phyloP scores from a whole-genome alignment of 2,329 filamentous ascomycete species.

The Dendryphion nanum region DNA sequence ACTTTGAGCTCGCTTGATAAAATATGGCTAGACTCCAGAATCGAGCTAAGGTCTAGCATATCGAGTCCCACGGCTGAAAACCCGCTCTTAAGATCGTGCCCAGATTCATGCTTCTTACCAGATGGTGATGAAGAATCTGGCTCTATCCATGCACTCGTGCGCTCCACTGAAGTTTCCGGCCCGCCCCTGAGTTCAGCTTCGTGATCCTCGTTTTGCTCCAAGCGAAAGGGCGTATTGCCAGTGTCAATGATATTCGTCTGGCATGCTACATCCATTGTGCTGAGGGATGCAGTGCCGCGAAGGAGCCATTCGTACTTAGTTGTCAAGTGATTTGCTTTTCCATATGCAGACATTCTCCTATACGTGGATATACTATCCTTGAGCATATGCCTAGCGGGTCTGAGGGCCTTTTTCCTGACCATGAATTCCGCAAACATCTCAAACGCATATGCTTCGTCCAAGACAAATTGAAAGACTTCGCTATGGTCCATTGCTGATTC shows the following conservation, averaged over 20 bases:
- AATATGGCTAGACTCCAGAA: slow-evolving; percentile 75
- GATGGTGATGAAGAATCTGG: slow-evolving; percentile 36
- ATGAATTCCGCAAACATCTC: slow-evolving; percentile 74
- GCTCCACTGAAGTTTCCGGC: slow-evolving; percentile 42
- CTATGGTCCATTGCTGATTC: slow-evolving; percentile 72
- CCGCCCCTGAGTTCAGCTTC: slow-evolving; percentile 35
- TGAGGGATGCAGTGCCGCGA: slow-evolving; percentile 60
- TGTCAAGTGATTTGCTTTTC: slow-evolving; percentile 67
- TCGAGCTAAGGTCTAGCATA: slow-evolving; percentile 79
- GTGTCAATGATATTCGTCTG: slow-evolving; percentile 65
- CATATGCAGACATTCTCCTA: slow-evolving; percentile 66
- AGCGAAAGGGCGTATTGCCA: slow-evolving; percentile 40
- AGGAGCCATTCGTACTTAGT: slow-evolving; percentile 67
- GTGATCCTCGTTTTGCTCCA: slow-evolving; percentile 46
- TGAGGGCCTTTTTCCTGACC: slow-evolving; percentile 61
- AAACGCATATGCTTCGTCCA: slow-evolving; percentile 72
- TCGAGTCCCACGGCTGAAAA: slow-evolving; percentile 68
- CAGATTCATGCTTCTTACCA: slow-evolving; percentile 39
- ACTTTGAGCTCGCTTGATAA: slow-evolving; percentile 76
- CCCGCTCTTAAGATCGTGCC: slow-evolving; percentile 58
- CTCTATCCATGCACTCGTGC: slow-evolving; percentile 49
- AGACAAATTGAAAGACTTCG: slow-evolving; percentile 62
- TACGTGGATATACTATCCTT: slow-evolving; percentile 68
- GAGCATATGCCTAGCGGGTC: slow-evolving; percentile 68
- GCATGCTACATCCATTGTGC: slow-evolving; percentile 61